These are phyloP conservation scores for Monilinia aucupariae DNA, from an alignment of 2,329 filamentous ascomycete genomes.

Conservation along the genomic window DNA sequence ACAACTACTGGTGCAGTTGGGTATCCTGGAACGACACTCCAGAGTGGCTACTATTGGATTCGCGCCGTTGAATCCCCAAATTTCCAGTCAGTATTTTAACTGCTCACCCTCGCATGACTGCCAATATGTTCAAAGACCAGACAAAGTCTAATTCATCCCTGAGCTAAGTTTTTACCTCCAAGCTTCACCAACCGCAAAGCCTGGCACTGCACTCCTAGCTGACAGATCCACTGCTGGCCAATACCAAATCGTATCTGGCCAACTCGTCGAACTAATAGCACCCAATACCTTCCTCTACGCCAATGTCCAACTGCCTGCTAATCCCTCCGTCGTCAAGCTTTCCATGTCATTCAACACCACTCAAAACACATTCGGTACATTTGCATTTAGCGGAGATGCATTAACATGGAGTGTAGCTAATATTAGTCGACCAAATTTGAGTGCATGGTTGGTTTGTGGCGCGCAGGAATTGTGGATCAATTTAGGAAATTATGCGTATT, in stretches of 20 bases:
- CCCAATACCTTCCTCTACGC: constrained; percentile 27
- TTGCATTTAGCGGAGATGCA: constrained; percentile 53
- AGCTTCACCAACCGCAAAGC: constrained; percentile 40
- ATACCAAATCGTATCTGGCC: constrained; percentile 50
- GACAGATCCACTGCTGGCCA: constrained; percentile 51
- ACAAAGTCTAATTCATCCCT: background rate
- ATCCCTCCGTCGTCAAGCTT: constrained; percentile 45
- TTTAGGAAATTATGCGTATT: constrained; percentile 52
- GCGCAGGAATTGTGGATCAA: constrained; percentile 51
- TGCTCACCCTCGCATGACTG: background rate
- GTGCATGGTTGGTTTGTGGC: constrained; percentile 55
- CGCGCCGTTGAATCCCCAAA: constrained; percentile 53
- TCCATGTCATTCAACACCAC: constrained; percentile 46
- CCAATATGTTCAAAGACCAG: background rate
- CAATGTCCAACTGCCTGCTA: constrained; percentile 26
- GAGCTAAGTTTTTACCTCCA: constrained; percentile 40
- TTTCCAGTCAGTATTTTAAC: constrained; percentile 41
- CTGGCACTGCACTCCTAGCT: constrained; percentile 47
- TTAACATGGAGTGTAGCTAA: constrained; percentile 48
- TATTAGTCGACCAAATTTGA: constrained; percentile 48
- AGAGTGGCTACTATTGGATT: constrained; percentile 41
- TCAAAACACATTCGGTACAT: constrained; percentile 50
- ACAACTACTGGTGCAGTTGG: background rate
- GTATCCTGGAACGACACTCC: constrained; percentile 8
- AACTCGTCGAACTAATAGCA: constrained; percentile 46